Evolutionary conservation across 441 rosid genomes (phyloP).

Genomic region (Brassica balearica): DNA sequence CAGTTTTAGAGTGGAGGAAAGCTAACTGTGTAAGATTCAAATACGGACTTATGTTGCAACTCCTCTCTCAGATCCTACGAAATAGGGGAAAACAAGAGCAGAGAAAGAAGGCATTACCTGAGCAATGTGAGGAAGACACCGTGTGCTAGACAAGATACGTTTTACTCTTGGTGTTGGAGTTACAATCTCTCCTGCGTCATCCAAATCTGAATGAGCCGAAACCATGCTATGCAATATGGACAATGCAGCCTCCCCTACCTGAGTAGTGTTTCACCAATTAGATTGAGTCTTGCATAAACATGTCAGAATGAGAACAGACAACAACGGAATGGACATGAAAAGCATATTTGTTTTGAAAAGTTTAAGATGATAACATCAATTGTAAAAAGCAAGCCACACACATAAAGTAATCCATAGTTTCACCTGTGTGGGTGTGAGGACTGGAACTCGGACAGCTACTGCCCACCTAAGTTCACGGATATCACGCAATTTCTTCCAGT

Average conservation of each 20-base stretch:
- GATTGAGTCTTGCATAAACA: constrained; percentile 35
- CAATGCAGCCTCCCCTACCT: constrained; percentile 99
- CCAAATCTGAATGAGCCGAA: constrained; percentile 98
- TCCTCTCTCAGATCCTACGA: constrained; percentile 13
- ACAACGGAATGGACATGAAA: constrained; percentile 23
- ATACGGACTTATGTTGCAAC: constrained; percentile 23
- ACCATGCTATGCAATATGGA: constrained; percentile 98
- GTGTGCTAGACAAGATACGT: constrained; percentile 90
- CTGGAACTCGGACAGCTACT: constrained; percentile 91
- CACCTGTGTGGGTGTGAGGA: constrained; percentile 96
- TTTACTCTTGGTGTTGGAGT: constrained; percentile 99
- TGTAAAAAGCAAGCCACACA: constrained; percentile 13
- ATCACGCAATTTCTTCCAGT: constrained; percentile 97
- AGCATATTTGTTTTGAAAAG: constrained; percentile 11
- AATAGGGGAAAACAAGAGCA: constrained; percentile 2
- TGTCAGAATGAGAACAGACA: constrained; percentile 20
- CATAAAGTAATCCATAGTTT: constrained; percentile 36
- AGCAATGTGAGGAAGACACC: constrained; percentile 99
- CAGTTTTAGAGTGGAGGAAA: constrained; percentile 7
- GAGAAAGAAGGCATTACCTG: constrained; percentile 66
- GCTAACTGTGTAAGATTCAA: constrained; percentile 14
- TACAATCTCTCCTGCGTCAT: constrained; percentile 99
- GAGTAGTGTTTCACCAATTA: constrained; percentile 42
- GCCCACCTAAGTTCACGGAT: constrained; percentile 99
- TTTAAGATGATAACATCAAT: constrained; percentile 23